phyloP scores from a whole-genome alignment of 2,329 filamentous ascomycete species.

The Monilinia laxa region DNA sequence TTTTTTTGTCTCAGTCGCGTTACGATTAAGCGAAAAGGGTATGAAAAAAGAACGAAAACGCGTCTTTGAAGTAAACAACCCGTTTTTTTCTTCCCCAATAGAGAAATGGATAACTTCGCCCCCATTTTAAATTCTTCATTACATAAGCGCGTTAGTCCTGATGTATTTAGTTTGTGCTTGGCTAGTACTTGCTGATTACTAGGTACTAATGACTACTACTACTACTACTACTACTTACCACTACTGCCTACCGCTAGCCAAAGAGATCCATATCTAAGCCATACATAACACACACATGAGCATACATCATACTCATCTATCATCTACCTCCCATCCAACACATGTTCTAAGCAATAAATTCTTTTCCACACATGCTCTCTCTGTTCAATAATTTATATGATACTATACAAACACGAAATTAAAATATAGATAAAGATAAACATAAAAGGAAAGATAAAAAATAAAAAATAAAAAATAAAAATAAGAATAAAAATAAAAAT shows the following conservation, averaged over 20 bases:
- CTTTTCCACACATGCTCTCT: not conserved
- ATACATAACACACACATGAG: not conserved
- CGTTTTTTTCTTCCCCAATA: not conserved
- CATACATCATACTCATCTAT: not conserved
- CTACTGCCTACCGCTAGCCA: too few species aligned
- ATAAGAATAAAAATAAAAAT: too few species aligned
- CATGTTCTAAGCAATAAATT: not conserved
- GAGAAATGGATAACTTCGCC: not conserved
- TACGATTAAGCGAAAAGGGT: constrained; percentile 1
- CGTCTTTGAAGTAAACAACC: not conserved
- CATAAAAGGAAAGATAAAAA: too few species aligned
- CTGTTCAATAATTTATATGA: not conserved
- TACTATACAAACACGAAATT: not conserved
- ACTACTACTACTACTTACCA: too few species aligned
- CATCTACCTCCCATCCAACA: not conserved
- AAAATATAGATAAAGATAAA: too few species aligned
- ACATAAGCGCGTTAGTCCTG: not conserved
- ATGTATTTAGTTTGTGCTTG: too few species aligned
- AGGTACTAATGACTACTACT: too few species aligned
- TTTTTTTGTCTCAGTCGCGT: constrained; percentile 2
- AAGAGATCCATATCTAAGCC: too few species aligned
- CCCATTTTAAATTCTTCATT: not conserved
- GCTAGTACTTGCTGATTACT: too few species aligned
- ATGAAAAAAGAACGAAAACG: not conserved
- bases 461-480: too few species aligned